Evolutionary conservation across 345 rosid genomes (phyloP).

Genomic region (Salix udensis): DNA sequence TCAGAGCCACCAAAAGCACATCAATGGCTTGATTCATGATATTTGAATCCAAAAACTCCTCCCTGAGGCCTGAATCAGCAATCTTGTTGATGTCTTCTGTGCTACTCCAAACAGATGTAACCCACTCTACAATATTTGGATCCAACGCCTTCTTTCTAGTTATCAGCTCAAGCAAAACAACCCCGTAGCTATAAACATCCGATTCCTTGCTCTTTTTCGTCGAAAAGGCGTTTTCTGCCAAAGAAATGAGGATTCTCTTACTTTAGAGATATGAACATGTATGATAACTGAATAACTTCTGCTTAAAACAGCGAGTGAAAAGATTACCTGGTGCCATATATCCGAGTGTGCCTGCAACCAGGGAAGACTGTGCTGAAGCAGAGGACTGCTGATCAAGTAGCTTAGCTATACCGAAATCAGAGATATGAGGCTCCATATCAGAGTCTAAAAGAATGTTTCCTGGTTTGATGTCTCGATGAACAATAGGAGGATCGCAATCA

Average conservation of each 20-base stretch:
- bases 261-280: background rate
- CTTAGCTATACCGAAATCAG: constrained; percentile 79
- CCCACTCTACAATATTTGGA: constrained; percentile 47
- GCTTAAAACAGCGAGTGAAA: background rate
- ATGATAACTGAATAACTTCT: background rate
- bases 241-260: background rate
- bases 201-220: constrained; percentile 40
- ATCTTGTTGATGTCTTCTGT: constrained; percentile 35
- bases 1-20: constrained; percentile 47
- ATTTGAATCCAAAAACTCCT: constrained; percentile 46
- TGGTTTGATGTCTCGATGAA: constrained; percentile 82
- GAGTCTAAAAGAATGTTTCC: constrained; percentile 68
- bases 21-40: constrained; percentile 46
- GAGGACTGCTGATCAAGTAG: constrained; percentile 51
- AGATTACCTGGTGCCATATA: constrained; percentile 76
- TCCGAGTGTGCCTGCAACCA: constrained; percentile 64
- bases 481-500: constrained; percentile 65
- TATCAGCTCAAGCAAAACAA: constrained; percentile 27
- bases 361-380: constrained; percentile 24
- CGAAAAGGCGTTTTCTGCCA: constrained; percentile 59
- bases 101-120: constrained; percentile 38
- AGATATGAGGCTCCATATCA: constrained; percentile 71
- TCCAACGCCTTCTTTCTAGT: constrained; percentile 19
- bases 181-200: constrained; percentile 26
- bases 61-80: constrained; percentile 40